These are phyloP conservation scores for Phialemonium atrogriseum DNA, from an alignment of 2,329 filamentous ascomycete species.

Conservation along the genomic window DNA sequence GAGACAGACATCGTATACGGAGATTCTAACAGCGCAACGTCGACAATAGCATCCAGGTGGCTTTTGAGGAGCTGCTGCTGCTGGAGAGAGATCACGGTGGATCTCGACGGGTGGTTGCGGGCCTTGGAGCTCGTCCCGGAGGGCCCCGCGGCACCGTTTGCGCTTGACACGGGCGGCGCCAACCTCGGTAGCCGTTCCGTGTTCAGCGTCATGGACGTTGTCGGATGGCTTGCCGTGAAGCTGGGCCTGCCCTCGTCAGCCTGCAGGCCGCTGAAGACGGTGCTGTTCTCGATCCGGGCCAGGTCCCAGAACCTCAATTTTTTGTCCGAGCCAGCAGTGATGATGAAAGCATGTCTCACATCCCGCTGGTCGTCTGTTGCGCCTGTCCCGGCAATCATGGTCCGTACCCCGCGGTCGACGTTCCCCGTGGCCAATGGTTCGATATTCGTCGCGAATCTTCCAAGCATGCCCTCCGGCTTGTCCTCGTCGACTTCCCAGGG, in stretches of 20 bases:
- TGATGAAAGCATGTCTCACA: constrained; percentile 69
- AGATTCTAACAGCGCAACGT: constrained; percentile 78
- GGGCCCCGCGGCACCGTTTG: constrained; percentile 22
- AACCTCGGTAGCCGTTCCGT: constrained; percentile 49
- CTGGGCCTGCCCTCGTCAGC: constrained; percentile 63
- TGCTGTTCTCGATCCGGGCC: constrained; percentile 65
- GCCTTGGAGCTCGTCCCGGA: constrained; percentile 16
- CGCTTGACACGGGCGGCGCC: constrained; percentile 21
- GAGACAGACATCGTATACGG: constrained; percentile 92
- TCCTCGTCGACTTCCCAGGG: constrained; percentile 89
- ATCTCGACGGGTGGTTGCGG: constrained; percentile 50
- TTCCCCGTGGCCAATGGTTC: constrained; percentile 49
- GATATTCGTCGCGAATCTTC: constrained; percentile 70
- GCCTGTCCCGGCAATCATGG: constrained; percentile 66
- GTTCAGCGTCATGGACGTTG: constrained; percentile 55
- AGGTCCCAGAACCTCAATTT: constrained; percentile 94
- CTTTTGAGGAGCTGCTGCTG: constrained; percentile 80
- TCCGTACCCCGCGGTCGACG: constrained; percentile 61
- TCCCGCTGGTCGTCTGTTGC: constrained; percentile 50
- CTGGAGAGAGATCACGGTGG: constrained; percentile 78
- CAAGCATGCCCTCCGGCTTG: constrained; percentile 76
- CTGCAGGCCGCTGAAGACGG: constrained; percentile 70
- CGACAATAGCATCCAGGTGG: constrained; percentile 80
- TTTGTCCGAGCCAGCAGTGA: constrained; percentile 83
- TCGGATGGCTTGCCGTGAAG: constrained; percentile 58